Conservation (phyloP, 2,329 filamentous ascomycete genomes). For the Colletotrichum sp. region DNA sequence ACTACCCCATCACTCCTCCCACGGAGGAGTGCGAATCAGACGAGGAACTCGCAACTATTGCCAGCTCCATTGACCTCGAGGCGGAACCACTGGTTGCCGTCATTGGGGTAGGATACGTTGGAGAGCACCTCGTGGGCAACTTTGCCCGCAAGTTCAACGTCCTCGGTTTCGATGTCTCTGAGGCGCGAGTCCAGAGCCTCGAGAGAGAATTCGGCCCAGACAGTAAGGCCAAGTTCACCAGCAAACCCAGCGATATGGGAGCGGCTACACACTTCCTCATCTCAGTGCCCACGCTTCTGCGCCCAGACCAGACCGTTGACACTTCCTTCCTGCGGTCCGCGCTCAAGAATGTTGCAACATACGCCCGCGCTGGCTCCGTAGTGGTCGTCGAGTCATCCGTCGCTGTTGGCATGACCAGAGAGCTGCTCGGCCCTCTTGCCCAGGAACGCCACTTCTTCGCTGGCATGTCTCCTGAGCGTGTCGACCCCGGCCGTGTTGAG, state of each 20-base stretch:
- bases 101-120: conserved; percentile 59
- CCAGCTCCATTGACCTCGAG: conserved; percentile 19
- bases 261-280: conserved; percentile 57
- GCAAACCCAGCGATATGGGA: conserved; percentile 36
- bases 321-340: conserved; percentile 51
- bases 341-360: conserved; percentile 41
- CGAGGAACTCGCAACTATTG: conserved; percentile 17
- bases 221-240: conserved; percentile 40
- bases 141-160: conserved; percentile 46
- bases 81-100: conserved; percentile 47
- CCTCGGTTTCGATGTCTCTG: conserved; percentile 54
- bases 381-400: conserved; percentile 61
- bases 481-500: conserved; percentile 54
- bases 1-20: conserved; percentile 21
- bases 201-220: conserved; percentile 29
- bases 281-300: conserved; percentile 56
- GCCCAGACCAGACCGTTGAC: conserved; percentile 51
- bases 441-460: conserved; percentile 44
- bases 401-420: conserved; percentile 58
- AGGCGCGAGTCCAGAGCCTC: conserved; percentile 39
- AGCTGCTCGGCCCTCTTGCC: conserved; percentile 51
- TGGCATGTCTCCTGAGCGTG: conserved; percentile 57
- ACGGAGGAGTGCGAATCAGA: conserved; percentile 23
- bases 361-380: conserved; percentile 48
- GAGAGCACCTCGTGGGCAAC: conserved; percentile 49